Evolutionary conservation across 176 grass and related monocot species (phyloP).

Genomic region (Oryza coarctata): DNA sequence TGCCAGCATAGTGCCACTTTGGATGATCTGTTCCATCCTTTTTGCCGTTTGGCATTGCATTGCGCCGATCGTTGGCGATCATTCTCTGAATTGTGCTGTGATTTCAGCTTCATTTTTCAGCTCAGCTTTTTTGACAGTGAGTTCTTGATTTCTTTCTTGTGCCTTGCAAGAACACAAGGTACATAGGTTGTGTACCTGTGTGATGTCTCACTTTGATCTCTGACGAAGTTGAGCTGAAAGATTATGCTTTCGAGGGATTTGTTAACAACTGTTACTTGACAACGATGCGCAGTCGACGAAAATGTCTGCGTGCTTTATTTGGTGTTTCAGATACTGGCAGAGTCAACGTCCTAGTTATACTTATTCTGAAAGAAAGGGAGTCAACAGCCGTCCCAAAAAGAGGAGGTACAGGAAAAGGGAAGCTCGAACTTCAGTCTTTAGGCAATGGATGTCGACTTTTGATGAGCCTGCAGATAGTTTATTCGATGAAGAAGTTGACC

Average conservation of each 20-base stretch:
- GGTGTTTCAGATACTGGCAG: neutral
- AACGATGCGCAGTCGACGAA: neutral
- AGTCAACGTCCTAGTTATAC: constrained; percentile 16
- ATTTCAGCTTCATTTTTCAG: neutral
- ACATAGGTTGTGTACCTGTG: neutral
- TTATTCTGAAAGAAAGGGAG: neutral
- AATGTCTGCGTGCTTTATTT: constrained; percentile 32
- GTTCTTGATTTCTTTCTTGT: neutral
- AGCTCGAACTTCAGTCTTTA: neutral
- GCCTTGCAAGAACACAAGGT: neutral
- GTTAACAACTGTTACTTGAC: constrained; percentile 21
- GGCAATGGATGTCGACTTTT: constrained; percentile 21
- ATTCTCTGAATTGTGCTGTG: neutral
- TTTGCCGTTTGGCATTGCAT: neutral
- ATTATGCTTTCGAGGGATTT: neutral
- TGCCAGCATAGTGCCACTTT: neutral
- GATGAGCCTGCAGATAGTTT: neutral
- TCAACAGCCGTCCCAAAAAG: constrained; percentile 26
- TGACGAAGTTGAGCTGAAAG: neutral
- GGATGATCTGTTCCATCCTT: neutral
- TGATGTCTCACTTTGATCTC: neutral
- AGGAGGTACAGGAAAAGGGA: neutral
- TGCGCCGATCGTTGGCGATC: neutral
- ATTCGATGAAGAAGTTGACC: constrained; percentile 18
- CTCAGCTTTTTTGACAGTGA: neutral